phyloP scores from a whole-genome alignment of 495 filamentous ascomycete genomes.

The Friedmanniomyces simplex region DNA sequence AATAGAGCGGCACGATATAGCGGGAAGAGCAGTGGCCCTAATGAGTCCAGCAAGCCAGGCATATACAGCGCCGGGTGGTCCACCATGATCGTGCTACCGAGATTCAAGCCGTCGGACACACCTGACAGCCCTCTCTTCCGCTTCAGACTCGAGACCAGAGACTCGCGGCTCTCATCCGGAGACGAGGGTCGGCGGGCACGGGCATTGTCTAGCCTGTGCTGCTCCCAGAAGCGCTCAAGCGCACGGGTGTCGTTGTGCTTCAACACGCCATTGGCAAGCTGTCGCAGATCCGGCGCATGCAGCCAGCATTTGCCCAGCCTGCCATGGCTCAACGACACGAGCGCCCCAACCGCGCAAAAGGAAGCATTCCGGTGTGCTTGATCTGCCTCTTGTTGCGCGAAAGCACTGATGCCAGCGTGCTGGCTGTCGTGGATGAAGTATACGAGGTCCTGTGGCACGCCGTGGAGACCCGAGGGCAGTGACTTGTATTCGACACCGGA shows the following conservation, averaged over 20 bases:
- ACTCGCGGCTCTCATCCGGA: constrained; percentile 3
- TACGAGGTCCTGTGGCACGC: constrained; percentile 78
- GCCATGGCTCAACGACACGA: constrained; percentile 80
- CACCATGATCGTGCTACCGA: neutral
- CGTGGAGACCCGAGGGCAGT: constrained; percentile 84
- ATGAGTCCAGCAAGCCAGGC: constrained; percentile 60
- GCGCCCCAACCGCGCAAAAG: constrained; percentile 81
- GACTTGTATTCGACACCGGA: constrained; percentile 94
- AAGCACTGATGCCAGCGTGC: constrained; percentile 86
- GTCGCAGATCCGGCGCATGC: constrained; percentile 66
- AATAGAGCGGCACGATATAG: constrained; percentile 80
- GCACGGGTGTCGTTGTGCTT: constrained; percentile 46
- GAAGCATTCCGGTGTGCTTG: constrained; percentile 73
- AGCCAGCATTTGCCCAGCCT: constrained; percentile 82
- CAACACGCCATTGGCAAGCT: constrained; percentile 55
- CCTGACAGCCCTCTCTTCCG: constrained; percentile 43
- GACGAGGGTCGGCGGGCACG: neutral
- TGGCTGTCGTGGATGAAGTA: constrained; percentile 66
- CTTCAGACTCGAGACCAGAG: constrained; percentile 10
- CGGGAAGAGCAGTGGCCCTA: constrained; percentile 85
- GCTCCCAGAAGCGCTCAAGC: constrained; percentile 72
- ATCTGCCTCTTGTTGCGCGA: constrained; percentile 71
- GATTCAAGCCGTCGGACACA: constrained; percentile 26
- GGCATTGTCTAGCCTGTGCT: constrained; percentile 30
- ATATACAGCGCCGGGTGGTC: constrained; percentile 82